Percentiles rank a stretch among this genome's conserved stretches.
Conservation (phyloP, 2,329 filamentous ascomycete species). For the Fusarium heterosporum region DNA sequence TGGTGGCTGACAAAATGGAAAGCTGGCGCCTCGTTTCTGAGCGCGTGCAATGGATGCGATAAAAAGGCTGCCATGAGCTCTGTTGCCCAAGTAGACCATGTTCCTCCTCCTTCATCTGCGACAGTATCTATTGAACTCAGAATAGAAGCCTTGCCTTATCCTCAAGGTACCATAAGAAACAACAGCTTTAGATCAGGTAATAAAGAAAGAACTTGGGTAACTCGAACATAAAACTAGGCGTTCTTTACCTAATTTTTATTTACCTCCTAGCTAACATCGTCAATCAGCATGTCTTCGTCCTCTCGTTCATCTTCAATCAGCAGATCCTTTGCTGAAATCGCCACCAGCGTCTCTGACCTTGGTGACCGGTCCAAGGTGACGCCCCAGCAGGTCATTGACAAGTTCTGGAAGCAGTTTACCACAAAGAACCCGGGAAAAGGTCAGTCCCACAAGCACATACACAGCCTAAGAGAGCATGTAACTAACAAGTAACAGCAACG, state of each 20-base stretch:
- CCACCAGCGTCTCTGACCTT: constrained; percentile 11
- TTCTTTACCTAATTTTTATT: neutral
- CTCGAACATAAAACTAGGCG: too few relatives aligned
- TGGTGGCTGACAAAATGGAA: constrained; percentile 27
- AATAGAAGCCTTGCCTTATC: too few relatives aligned
- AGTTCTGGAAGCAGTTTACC: constrained; percentile 80
- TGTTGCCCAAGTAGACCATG: neutral
- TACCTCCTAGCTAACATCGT: neutral
- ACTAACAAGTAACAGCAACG: constrained; percentile 60
- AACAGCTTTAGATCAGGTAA: too few relatives aligned
- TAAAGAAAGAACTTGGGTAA: too few relatives aligned
- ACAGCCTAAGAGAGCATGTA: fast-evolving
- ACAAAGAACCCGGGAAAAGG: constrained; percentile 78
- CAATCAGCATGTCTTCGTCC: constrained; percentile 20
- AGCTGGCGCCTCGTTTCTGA: constrained; percentile 12
- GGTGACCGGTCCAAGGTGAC: constrained; percentile 58
- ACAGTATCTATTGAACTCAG: too few relatives aligned
- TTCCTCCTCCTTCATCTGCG: neutral
- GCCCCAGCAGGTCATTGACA: constrained; percentile 75
- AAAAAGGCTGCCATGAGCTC: constrained; percentile 20
- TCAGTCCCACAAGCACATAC: constrained; percentile 40
- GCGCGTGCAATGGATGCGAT: neutral
- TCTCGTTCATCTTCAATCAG: constrained; percentile 25
- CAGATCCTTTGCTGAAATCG: constrained; percentile 7
- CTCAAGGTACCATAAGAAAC: too few relatives aligned